Base-by-base conservation (phyloP, 2,329 filamentous ascomycete genomes). In the Colletotrichum agaves region DNA sequence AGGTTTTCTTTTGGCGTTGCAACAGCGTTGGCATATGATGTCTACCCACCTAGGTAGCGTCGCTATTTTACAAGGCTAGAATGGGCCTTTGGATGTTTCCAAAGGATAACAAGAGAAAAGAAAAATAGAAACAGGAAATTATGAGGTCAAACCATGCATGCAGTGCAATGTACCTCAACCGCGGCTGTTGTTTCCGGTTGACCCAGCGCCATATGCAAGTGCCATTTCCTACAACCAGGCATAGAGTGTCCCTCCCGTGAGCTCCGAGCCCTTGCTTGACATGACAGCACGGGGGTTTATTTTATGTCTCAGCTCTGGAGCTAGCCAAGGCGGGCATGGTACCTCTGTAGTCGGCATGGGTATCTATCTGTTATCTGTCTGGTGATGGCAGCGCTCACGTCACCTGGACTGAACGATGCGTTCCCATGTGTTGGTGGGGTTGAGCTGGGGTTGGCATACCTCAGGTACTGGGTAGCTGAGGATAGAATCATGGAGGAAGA, bases 321-420 rank as follows among this genome's bases (percentile, higher is more conserved):
- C 56, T 59, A 59, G 56, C 56, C 56, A 59, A 59, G 41, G 37
- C 41, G 23, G 55, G 55, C 15, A 58, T 58, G 55, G 41, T 39
- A 58, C 21, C n/a, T n/a, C n/a, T n/a, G n/a, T n/a, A n/a, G n/a
- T 33, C 27, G 43, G 43, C 56, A 59, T 49, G 56, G 56, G 41
- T n/a, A n/a, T n/a, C n/a, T n/a, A n/a, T n/a, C n/a, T n/a, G n/a
- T 3, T 49, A 37, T 47, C 56, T 37, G 31, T 59, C n/a, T 35
- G 56, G 56, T 47, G 43, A 59, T 59, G 56, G 31, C 27, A 13
- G 31, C 41, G 33, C 58, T 52, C 58, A 41, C 46, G 46, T 61
- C 58, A 61, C 46, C 37, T 52, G 58, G 33, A 33, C 46, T 52
- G 8, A 35, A 19, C 57, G 49, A 37, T 43, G 31, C 21, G 41